Evolutionary conservation across 192 early-diverging fungal genomes (phyloP).

Genomic region (Powellomyces hirtus): DNA sequence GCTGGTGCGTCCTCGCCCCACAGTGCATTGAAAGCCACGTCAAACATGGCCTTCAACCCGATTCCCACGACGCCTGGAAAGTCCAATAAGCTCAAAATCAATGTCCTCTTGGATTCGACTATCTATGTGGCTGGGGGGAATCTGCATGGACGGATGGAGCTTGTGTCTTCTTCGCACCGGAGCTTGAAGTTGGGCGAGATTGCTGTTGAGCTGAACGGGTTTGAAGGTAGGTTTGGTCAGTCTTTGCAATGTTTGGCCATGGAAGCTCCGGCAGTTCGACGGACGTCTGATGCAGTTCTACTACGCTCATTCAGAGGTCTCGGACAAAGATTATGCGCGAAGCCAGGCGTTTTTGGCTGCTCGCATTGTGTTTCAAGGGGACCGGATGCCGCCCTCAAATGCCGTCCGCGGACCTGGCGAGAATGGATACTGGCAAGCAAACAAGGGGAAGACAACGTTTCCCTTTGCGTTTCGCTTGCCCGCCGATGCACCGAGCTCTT

Average conservation of each 20-base stretch:
- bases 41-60: conserved; percentile 54
- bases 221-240: conserved; percentile 50
- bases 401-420: conserved; percentile 55
- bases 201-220: conserved; percentile 57
- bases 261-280: neutral
- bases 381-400: conserved; percentile 52
- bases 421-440: conserved; percentile 57
- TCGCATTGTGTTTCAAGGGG: conserved; percentile 56
- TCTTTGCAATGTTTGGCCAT: neutral
- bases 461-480: conserved; percentile 64
- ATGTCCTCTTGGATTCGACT: conserved; percentile 56
- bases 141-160: conserved; percentile 54
- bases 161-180: conserved; percentile 40
- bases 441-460: conserved; percentile 66
- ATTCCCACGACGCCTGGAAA: conserved; percentile 51
- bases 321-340: conserved; percentile 40
- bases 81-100: conserved; percentile 59
- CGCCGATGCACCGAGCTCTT: conserved; percentile 57
- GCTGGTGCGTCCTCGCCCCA: neutral
- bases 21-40: conserved; percentile 19
- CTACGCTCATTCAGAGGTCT: conserved; percentile 24
- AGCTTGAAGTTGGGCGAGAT: conserved; percentile 63
- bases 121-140: conserved; percentile 59
- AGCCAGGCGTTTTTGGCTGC: conserved; percentile 54
- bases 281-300: neutral